phyloP scores from a whole-genome alignment of 1,284 basidiomycete species.

The Leccinum fallax region DNA sequence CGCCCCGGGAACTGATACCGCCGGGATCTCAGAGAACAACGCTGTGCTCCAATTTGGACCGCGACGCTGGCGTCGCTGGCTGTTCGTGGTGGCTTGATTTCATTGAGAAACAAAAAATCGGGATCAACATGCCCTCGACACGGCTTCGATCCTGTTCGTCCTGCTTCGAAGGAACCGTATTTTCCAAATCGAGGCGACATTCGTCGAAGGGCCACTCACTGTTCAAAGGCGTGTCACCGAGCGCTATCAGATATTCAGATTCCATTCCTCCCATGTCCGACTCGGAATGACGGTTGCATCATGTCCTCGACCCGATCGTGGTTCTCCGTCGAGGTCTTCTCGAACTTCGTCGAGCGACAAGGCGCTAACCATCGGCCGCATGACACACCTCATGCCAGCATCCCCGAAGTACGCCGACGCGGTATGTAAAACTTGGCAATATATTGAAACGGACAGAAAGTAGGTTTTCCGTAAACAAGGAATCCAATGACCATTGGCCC shows the following conservation, averaged over 20 bases:
- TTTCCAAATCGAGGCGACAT: background rate
- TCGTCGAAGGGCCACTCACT: background rate
- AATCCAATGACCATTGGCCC: no score
- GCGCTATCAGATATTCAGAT: background rate
- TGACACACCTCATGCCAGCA: background rate
- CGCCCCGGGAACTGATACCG: background rate
- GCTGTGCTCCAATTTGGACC: background rate
- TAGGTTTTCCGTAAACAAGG: background rate
- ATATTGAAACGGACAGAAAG: background rate
- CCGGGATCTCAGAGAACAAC: background rate
- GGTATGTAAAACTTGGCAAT: background rate
- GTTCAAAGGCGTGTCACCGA: background rate
- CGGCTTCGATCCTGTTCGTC: background rate
- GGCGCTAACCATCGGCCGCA: background rate
- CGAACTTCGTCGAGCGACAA: background rate
- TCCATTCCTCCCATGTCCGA: background rate
- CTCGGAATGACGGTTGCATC: background rate
- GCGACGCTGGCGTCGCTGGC: background rate
- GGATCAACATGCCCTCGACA: background rate
- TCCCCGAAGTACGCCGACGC: background rate
- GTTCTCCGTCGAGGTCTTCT: background rate
- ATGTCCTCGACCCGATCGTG: background rate
- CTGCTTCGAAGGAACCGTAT: background rate
- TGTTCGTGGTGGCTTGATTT: slow-evolving; percentile 1
- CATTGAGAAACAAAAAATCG: background rate